These are phyloP conservation scores for Syzygium grande DNA, from an alignment of 345 rosid species.

Conservation along the genomic window DNA sequence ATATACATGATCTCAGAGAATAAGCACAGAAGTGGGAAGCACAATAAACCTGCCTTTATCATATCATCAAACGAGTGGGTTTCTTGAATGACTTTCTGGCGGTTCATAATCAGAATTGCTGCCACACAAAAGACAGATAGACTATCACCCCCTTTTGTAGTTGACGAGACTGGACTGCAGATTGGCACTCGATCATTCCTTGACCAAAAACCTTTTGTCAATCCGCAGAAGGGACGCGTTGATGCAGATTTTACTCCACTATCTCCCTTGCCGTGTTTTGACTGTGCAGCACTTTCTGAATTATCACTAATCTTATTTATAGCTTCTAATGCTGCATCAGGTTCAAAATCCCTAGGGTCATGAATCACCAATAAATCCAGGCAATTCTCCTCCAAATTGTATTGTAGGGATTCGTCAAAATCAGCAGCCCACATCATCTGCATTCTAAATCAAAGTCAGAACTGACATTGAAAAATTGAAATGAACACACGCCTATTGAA, in stretches of 20 bases:
- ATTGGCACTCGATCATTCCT: slow-evolving; percentile 46
- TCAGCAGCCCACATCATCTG: slow-evolving; percentile 99
- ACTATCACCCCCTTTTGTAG: slow-evolving; percentile 53
- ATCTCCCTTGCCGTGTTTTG: slow-evolving; percentile 32
- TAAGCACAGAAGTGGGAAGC: neutral
- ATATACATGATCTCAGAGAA: neutral
- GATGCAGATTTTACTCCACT: slow-evolving; percentile 43
- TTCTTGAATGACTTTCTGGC: slow-evolving; percentile 76
- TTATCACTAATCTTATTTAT: slow-evolving; percentile 27
- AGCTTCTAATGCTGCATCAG: slow-evolving; percentile 34
- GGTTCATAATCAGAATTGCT: slow-evolving; percentile 78
- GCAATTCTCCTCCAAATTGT: slow-evolving; percentile 59
- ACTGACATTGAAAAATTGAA: neutral
- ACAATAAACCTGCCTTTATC: slow-evolving; percentile 61
- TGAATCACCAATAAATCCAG: slow-evolving; percentile 61
- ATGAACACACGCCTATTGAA: neutral
- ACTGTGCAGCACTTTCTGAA: slow-evolving; percentile 26
- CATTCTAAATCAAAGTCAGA: slow-evolving; percentile 10
- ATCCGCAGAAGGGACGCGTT: slow-evolving; percentile 59
- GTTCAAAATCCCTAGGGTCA: slow-evolving; percentile 33
- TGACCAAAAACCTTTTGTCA: slow-evolving; percentile 62
- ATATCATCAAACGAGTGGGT: slow-evolving; percentile 81
- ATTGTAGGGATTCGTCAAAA: slow-evolving; percentile 51
- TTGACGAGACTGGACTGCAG: slow-evolving; percentile 35
- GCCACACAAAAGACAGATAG: slow-evolving; percentile 92